Evolutionary conservation across 148 eudicot species (phyloP), one percentile per base, ranked within the genome.

Genomic region (Dianthus caryophyllus): DNA sequence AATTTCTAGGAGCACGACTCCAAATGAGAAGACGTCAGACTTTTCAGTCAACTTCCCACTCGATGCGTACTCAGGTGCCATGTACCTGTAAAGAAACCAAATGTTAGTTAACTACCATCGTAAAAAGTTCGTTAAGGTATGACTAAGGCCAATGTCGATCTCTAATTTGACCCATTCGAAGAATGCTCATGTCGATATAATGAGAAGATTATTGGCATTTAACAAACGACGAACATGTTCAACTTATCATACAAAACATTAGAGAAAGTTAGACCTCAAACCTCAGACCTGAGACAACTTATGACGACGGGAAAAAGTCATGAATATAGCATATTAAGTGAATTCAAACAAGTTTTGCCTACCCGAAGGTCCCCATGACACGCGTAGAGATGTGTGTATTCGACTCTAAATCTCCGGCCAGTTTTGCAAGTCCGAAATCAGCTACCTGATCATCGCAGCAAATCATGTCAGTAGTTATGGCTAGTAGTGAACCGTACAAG

Each of bases 61-160:
- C 58, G 97, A 84, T 71, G 98, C 98, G 70, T 90, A 94, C 74
- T 94, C 98, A 33, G 98, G 98, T 70, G 98, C 96, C 97, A 94
- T 79, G 76, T 94, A 94, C 60, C 98, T 94, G 84, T 47, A 68
- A 18, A 61, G 13, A 59, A 39, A 26, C 64, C 56, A 66, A 15
- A 58, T 6, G 33, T 24, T 25, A 6, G 51, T 63, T 10, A 46
- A 2, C 15, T 24, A 22, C 58, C 31, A 8, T 53, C 31, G 11
- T 1, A 41, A 41, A 41, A 41, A 41, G 44, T 6, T 41, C 6
- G 10, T n/a, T n/a, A n/a, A 41, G 11, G 6, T 41, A 1, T 17
- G 21, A 49, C 18, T 17, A 17, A 22, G 22, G 17, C 50, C 50
- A n/a, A n/a, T n/a, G n/a, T n/a, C n/a, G n/a, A n/a, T n/a, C n/a